Base-by-base conservation (phyloP, 2,329 filamentous ascomycete species). In the Eutypa lata region DNA sequence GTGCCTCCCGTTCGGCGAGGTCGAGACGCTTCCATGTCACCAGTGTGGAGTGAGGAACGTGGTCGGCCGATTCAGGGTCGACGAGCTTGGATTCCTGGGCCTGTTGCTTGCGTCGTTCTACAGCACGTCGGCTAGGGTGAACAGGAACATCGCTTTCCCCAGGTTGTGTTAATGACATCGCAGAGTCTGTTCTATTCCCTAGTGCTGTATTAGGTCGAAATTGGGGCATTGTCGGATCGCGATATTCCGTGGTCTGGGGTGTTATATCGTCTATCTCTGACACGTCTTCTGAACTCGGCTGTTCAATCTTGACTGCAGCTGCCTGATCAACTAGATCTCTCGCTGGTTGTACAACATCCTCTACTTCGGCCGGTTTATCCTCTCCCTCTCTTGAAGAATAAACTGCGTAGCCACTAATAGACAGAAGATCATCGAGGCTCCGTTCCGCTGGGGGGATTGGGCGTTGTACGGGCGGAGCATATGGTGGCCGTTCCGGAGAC, bases 151-250 rank as follows among this genome's bases (percentile, higher is more conserved):
- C 42, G 13, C 22, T 11, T 10, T 31, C 5, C 26, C 26, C 26
- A 31, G 26, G 10, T 31, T 10, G n/a, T 10, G 26, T 10, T 10
- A 31, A 10, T 10, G 26, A 31, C 26, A 31, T 31, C 26, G 26
- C 26, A 31, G 26, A 31, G 26, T 31, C 26, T 10, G 13, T 55
- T 57, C 16, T 63, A 59, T 56, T 51, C 7, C 56, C 52, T 21
- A 61, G 59, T 1, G 62, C 55, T 31, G 69, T 74, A 57, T 87
- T 81, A n/a, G 85, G 86, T 6, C 83, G 78, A 63, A 88, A 88
- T 60, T 89, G 86, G 8, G 86, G 86, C 67, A 89, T 74, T 0
- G 86, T 89, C 7, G 82, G 82, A 60, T 90, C 87, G 7, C 73
- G 71, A 40, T 73, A 66, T 33, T 61, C 61, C 2, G 56, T 37